These are phyloP conservation scores for Pholiota microspora DNA, from an alignment of 768 basidiomycete species.

Conservation along the genomic window DNA sequence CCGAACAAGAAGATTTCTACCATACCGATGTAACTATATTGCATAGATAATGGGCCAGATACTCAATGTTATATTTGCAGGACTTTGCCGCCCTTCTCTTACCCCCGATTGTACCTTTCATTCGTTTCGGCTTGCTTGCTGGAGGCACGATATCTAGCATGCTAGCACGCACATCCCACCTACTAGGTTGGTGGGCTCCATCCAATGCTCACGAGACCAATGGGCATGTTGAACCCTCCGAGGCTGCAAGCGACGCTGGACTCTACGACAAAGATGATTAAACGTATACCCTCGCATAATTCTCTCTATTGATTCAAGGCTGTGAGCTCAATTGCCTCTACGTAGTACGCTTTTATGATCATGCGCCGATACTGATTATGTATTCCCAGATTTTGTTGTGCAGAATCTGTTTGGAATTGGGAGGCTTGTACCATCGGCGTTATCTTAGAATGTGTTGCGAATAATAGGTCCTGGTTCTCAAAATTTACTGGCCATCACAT, in stretches of 20 bases:
- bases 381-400: no score
- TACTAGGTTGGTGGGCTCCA: constrained; percentile 31
- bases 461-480: no score
- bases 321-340: no score
- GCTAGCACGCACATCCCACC: constrained; percentile 27
- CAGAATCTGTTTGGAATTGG: no score
- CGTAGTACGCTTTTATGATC: no score
- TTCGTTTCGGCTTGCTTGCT: constrained; percentile 28
- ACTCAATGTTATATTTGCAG: constrained; percentile 17
- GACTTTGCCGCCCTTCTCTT: constrained; percentile 43
- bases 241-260: constrained; percentile 19
- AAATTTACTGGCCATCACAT: no score
- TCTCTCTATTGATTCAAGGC: no score
- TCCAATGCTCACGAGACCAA: neutral
- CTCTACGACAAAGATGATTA: constrained; percentile 22
- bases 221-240: constrained; percentile 7
- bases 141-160: constrained; percentile 25
- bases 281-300: neutral
- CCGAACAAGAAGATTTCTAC: constrained; percentile 57
- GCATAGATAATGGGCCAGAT: no score
- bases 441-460: no score
- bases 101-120: constrained; percentile 38
- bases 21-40: no score
- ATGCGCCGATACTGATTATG: no score
- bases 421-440: no score